Conservation (phyloP, 805 yeast genomes). For the Clavispora fructus region DNA sequence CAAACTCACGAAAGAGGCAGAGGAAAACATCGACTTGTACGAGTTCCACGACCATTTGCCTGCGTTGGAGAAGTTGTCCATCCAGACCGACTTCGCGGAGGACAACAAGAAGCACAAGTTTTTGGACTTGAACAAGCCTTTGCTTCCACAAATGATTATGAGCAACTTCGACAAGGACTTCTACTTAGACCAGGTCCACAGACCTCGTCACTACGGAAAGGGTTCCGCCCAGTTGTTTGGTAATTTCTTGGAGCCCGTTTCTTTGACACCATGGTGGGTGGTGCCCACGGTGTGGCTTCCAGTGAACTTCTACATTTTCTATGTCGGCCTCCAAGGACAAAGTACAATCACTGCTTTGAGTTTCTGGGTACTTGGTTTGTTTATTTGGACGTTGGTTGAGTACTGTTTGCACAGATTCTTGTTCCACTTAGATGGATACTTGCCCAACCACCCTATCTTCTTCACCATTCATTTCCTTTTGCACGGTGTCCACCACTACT, state of each 20-base stretch:
- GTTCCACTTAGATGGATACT: constrained; percentile 83
- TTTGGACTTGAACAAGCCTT: constrained; percentile 77
- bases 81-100: constrained; percentile 69
- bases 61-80: constrained; percentile 61
- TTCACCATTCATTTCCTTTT: constrained; percentile 81
- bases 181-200: constrained; percentile 91
- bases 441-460: constrained; percentile 75
- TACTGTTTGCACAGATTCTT: constrained; percentile 83
- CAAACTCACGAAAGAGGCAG: constrained; percentile 22
- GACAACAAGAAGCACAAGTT: constrained; percentile 80
- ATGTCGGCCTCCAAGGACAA: constrained; percentile 49
- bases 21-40: constrained; percentile 24
- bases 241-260: constrained; percentile 85
- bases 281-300: constrained; percentile 89
- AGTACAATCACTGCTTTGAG: constrained; percentile 44
- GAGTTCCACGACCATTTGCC: constrained; percentile 62
- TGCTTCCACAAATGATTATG: constrained; percentile 72
- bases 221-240: constrained; percentile 97
- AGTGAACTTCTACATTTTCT: constrained; percentile 58
- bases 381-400: constrained; percentile 91
- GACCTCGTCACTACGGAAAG: constrained; percentile 96
- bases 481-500: constrained; percentile 95
- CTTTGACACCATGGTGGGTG: constrained; percentile 92
- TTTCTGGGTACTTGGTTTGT: constrained; percentile 74
- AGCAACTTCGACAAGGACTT: constrained; percentile 80